Evolutionary conservation across 306 rosid species (phyloP).

Genomic region (Prinsepia uniflora): DNA sequence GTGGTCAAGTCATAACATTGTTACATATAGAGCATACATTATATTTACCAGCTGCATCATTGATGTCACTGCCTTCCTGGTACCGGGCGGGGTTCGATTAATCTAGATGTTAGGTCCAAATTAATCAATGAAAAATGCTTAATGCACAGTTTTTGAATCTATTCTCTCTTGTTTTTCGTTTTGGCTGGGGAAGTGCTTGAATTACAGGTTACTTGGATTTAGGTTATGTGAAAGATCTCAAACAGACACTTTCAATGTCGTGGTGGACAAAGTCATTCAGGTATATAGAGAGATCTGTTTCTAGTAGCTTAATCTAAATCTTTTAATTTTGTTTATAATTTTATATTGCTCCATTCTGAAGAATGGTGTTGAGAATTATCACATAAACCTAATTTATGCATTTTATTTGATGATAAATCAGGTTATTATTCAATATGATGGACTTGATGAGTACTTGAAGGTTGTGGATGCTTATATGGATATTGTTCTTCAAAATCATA

Average conservation of each 20-base stretch:
- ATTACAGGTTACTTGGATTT: conserved; percentile 89
- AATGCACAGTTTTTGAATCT: neutral
- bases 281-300: conserved; percentile 35
- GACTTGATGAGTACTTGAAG: conserved; percentile 75
- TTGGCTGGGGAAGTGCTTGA: conserved; percentile 58
- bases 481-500: conserved; percentile 67
- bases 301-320: conserved; percentile 14
- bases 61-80: conserved; percentile 13
- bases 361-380: conserved; percentile 9
- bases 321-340: neutral
- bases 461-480: conserved; percentile 89
- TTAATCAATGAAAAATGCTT: neutral
- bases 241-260: conserved; percentile 40
- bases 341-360: neutral
- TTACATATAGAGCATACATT: neutral
- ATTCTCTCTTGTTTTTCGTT: conserved; percentile 18
- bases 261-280: conserved; percentile 64
- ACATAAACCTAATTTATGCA: conserved; percentile 4
- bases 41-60: conserved; percentile 11
- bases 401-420: conserved; percentile 32
- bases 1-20: neutral
- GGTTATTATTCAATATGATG: conserved; percentile 55
- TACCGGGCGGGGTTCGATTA: neutral
- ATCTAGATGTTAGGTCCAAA: neutral
- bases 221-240: conserved; percentile 67